Percentiles rank a stretch among this genome's conserved stretches.
Conservation (phyloP, 176 grass and related monocot genomes). For the Panicum miliaceum region DNA sequence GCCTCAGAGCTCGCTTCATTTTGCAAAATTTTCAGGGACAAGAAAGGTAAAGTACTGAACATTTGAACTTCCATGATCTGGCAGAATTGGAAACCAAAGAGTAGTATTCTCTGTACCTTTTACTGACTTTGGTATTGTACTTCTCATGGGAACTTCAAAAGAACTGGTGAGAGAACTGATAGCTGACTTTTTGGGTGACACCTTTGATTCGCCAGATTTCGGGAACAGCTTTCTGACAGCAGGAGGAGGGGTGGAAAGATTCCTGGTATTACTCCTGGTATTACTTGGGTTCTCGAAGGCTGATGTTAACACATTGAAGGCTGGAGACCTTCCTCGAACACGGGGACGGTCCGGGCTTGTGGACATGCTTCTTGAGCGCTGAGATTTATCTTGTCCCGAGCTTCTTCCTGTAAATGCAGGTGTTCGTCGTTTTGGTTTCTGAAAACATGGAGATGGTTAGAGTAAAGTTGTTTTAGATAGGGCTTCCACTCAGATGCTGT, state of each 20-base stretch:
- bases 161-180: constrained; percentile 66
- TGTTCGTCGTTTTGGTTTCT: constrained; percentile 91
- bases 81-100: not conserved
- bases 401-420: constrained; percentile 63
- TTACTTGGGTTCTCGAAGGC: constrained; percentile 76
- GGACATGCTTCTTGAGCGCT: constrained; percentile 96
- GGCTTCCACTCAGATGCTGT: not conserved
- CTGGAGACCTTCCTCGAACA: constrained; percentile 84
- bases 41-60: not conserved
- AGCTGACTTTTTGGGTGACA: constrained; percentile 52
- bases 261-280: constrained; percentile 67
- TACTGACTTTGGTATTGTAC: constrained; percentile 70
- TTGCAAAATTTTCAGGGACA: constrained; percentile 2
- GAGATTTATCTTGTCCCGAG: constrained; percentile 73
- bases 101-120: constrained; percentile 58
- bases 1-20: constrained; percentile 45
- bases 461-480: constrained; percentile 23
- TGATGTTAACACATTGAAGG: constrained; percentile 80
- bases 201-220: constrained; percentile 56
- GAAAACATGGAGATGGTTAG: constrained; percentile 19
- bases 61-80: not conserved
- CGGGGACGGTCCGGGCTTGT: constrained; percentile 83
- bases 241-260: constrained; percentile 94
- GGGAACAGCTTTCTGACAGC: constrained; percentile 76
- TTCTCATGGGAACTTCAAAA: constrained; percentile 24